A percentile compares a stretch with the other conserved stretches of the same genome.
Conservation (phyloP, 1,139 yeast species). For the Yamadazyma taylorii region DNA sequence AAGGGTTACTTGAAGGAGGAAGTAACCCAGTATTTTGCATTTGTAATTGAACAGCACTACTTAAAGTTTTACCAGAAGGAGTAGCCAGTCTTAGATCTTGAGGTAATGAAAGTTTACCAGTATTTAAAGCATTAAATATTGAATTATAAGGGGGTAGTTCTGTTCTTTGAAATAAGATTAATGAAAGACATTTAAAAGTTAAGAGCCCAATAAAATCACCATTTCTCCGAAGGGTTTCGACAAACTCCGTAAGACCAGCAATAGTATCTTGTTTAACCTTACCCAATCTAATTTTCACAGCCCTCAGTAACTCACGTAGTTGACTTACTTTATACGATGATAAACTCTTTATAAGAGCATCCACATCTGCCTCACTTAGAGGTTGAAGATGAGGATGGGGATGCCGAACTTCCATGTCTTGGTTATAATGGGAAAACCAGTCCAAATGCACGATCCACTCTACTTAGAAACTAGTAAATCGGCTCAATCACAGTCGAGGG, state of each 20-base stretch:
- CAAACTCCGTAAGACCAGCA: slow-evolving; percentile 1
- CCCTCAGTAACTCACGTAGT: slow-evolving; percentile 11
- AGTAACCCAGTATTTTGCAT: too few relatives aligned
- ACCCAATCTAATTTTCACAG: slow-evolving; percentile 3
- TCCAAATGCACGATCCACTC: too few relatives aligned
- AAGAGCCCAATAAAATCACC: slow-evolving; percentile 4
- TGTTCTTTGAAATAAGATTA: slow-evolving; percentile 1
- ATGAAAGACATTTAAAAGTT: slow-evolving; percentile 2
- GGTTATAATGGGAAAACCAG: too few relatives aligned
- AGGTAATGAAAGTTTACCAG: slow-evolving; percentile 6
- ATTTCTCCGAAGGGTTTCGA: neutral
- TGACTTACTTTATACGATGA: slow-evolving; percentile 9
- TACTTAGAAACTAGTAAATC: too few relatives aligned
- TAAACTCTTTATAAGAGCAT: too few relatives aligned
- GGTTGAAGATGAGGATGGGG: neutral
- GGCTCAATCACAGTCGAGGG: too few relatives aligned
- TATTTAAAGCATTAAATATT: neutral
- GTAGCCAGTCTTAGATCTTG: neutral
- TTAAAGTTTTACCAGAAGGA: neutral
- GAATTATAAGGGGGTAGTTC: slow-evolving; percentile 7
- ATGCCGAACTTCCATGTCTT: too few relatives aligned
- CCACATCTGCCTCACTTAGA: slow-evolving; percentile 1
- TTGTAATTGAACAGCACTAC: neutral
- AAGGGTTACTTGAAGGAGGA: too few relatives aligned
- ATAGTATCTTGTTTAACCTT: slow-evolving; percentile 8